Percentiles rank a stretch among this genome's conserved stretches.
Evolutionary conservation across 108 stramenopile genomes (phyloP).

Genomic region (Skeletonema potamos): DNA sequence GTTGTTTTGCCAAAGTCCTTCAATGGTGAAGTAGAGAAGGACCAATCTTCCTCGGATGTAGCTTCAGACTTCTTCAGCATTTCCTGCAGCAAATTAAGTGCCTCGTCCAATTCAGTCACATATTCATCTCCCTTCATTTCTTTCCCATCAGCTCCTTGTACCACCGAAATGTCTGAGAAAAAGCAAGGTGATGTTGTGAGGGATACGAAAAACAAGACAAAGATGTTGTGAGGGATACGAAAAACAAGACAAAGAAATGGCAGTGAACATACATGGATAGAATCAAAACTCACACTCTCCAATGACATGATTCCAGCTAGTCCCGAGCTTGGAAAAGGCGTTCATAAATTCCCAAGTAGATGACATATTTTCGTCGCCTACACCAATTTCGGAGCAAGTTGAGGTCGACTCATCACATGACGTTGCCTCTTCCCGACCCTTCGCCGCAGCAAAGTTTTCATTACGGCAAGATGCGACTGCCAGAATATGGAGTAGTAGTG

Average conservation of each 20-base stretch:
- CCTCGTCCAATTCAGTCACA: constrained; percentile 24
- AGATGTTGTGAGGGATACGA: background rate
- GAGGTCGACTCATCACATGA: background rate
- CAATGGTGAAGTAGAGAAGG: constrained; percentile 34
- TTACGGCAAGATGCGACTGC: background rate
- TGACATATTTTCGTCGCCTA: constrained; percentile 14
- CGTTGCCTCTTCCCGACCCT: background rate
- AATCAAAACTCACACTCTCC: background rate
- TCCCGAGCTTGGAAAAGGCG: constrained; percentile 41
- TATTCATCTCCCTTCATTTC: constrained; percentile 36
- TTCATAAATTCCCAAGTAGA: constrained; percentile 40
- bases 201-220: background rate
- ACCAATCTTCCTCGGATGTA: constrained; percentile 43
- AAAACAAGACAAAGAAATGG: background rate
- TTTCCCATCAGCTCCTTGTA: constrained; percentile 41
- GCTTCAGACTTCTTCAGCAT: constrained; percentile 27
- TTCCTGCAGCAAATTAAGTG: constrained; percentile 15
- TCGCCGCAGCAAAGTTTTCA: background rate
- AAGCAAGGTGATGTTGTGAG: background rate
- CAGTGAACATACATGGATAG: background rate
- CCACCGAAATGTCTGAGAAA: constrained; percentile 21
- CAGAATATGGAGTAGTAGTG: background rate
- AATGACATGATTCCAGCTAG: constrained; percentile 47
- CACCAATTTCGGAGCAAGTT: background rate
- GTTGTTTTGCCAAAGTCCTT: constrained; percentile 39